phyloP scores from a whole-genome alignment of 139 green algal genomes.

The Pedinophyceae sp. region DNA sequence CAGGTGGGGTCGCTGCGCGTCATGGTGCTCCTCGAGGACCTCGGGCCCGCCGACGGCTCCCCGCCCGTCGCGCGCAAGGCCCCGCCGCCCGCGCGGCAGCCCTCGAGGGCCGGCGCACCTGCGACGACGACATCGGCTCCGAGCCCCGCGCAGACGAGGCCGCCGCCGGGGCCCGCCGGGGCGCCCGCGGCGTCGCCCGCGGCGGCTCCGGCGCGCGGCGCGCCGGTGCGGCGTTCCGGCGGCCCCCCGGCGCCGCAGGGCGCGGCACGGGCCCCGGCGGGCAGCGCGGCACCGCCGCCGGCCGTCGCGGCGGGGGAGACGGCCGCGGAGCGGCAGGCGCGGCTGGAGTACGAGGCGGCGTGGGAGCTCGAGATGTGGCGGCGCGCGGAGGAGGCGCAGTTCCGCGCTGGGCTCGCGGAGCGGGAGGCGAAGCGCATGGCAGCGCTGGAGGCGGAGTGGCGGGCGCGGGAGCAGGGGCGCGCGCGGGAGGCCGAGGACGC shows the following conservation, averaged over 20 bases:
- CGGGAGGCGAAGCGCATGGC: constrained; percentile 35
- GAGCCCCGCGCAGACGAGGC: no score
- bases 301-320: neutral
- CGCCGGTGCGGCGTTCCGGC: no score
- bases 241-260: no score
- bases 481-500: constrained; percentile 17
- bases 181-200: no score
- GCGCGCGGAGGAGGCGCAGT: constrained; percentile 24
- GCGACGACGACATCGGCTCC: no score
- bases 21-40: constrained; percentile 27
- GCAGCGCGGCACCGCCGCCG: no score
- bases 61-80: no score
- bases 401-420: constrained; percentile 21
- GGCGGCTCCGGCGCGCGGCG: no score
- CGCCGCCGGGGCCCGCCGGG: no score
- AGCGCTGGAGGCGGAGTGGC: constrained; percentile 42
- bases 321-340: neutral
- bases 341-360: constrained; percentile 27
- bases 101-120: no score
- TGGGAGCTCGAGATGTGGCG: constrained; percentile 48
- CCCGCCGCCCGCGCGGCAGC: no score
- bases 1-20: constrained; percentile 30
- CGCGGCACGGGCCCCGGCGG: no score
- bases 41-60: constrained; percentile 5
- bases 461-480: constrained; percentile 20